A percentile compares a stretch with the other conserved stretches of the same genome.
These are phyloP conservation scores for Sonneratia alba DNA, from an alignment of 345 rosid species.

Conservation along the genomic window DNA sequence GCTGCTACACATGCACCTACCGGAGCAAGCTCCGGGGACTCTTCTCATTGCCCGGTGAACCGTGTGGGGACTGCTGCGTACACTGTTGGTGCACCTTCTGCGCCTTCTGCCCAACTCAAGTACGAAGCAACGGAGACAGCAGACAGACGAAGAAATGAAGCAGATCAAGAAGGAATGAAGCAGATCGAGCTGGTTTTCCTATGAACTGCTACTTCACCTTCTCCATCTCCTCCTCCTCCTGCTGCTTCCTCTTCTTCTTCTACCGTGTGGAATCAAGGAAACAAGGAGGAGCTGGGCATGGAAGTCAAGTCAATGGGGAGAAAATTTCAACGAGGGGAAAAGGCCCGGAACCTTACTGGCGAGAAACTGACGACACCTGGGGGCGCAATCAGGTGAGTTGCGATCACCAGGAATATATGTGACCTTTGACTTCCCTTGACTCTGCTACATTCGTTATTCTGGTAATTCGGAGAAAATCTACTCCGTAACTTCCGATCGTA, in stretches of 20 bases:
- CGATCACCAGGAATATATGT: background rate
- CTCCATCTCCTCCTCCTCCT: background rate
- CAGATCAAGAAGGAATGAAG: background rate
- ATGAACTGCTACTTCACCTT: background rate
- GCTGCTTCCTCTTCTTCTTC: background rate
- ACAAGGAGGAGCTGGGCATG: background rate
- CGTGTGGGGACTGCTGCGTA: constrained; percentile 5
- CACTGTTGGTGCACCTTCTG: constrained; percentile 4
- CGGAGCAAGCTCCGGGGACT: constrained; percentile 11
- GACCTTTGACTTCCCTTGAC: background rate
- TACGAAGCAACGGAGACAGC: background rate
- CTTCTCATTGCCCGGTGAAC: background rate
- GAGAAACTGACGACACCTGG: background rate
- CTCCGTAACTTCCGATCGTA: no score
- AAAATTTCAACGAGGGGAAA: background rate
- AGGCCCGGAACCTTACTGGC: background rate
- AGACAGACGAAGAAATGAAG: background rate
- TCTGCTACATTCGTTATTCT: no score
- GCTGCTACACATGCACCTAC: constrained; percentile 10
- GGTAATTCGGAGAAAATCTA: no score
- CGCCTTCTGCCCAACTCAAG: background rate
- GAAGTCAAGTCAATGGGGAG: background rate
- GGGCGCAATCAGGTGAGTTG: background rate
- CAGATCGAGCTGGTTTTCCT: background rate
- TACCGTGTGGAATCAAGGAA: background rate